Base-by-base conservation (phyloP, 176 grass and related monocot genomes). In the Lolium multiflorum region DNA sequence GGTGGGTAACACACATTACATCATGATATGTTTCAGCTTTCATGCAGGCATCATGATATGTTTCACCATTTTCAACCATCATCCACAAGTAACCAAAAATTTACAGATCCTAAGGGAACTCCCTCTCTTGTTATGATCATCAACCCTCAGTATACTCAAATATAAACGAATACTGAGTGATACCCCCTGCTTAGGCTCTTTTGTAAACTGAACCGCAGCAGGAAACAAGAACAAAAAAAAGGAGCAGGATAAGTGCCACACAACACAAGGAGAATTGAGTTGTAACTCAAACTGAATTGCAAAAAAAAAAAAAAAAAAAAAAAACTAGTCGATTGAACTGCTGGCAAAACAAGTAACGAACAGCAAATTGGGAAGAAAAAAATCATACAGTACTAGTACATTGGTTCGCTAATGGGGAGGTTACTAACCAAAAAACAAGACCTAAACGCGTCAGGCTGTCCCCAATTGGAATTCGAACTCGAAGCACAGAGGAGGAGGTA, bases 391-490 rank as follows among this genome's bases (percentile, higher is more conserved):
- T 6, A 7, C 63, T 31, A 35, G 31, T 11, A 35, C 51, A 63
- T 18, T 38, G 12, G n/a, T 17, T 17, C 13, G 68, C 26, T 68
- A 84, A 68, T 65, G 31, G 31, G 3, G 25, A 65, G 15, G 41
- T 78, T 17, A 62, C 59, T 37, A 62, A 6, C 47, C 18, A 51
- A 79, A 72, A 46, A 63, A 16, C 8, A 35, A 35, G 21, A 22
- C 75, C 20, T 46, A 49, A 78, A 74, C 31, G 31, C 31, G 31
- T 35, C 2, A 35, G 31, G 31, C 31, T 35, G 51, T 67, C 50
- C 57, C 39, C 38, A 87, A 68, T 87, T 68, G 59, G 57, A 84
- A 75, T 84, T 68, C 68, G 57, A 84, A 68, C 80, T 67, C 50
- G 49, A 67, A 87, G 51, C 17, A 43, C 14, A 50, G 7, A 66